Conservation (phyloP, 139 green algal species). For the Monoraphidium neglectum region DNA sequence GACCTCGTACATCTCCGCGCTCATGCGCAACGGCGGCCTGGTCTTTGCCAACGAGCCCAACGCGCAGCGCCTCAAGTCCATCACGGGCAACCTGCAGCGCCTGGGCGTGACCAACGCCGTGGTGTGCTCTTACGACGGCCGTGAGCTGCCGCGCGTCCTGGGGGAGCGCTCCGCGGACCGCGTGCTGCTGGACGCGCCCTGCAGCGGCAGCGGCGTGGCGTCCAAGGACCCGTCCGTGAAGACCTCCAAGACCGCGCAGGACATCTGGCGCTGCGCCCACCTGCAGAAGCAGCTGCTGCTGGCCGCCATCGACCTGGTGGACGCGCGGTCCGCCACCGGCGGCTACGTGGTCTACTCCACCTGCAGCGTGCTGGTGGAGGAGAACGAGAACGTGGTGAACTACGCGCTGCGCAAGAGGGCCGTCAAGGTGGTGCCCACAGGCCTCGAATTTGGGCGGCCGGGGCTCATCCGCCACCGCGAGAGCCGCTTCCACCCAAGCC, state of each 20-base stretch:
- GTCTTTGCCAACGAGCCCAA: constrained; percentile 98
- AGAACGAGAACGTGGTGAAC: constrained; percentile 98
- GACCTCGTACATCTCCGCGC: constrained; percentile 93
- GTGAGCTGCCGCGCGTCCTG: constrained; percentile 80
- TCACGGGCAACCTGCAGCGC: constrained; percentile 94
- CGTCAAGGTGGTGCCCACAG: constrained; percentile 93
- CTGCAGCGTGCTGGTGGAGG: constrained; percentile 98
- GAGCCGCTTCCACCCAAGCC: constrained; percentile 93
- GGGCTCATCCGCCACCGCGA: constrained; percentile 89
- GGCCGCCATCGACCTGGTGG: constrained; percentile 95
- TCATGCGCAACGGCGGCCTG: constrained; percentile 94
- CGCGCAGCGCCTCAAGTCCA: constrained; percentile 85
- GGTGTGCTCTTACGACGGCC: constrained; percentile 96
- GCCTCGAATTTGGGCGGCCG: constrained; percentile 93
- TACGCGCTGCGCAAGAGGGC: constrained; percentile 96
- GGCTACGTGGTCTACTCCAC: constrained; percentile 97
- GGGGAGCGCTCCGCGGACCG: constrained; percentile 85
- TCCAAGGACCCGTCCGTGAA: constrained; percentile 95
- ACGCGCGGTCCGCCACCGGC: constrained; percentile 71
- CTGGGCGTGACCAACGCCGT: constrained; percentile 96
- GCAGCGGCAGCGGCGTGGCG: constrained; percentile 96
- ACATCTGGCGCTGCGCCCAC: constrained; percentile 92
- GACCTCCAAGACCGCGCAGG: constrained; percentile 77
- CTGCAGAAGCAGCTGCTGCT: constrained; percentile 99
- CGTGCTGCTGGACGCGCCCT: constrained; percentile 97